Evolutionary conservation across 352 stramenopile genomes (phyloP).

Genomic region (Phytophthora tentaculata): DNA sequence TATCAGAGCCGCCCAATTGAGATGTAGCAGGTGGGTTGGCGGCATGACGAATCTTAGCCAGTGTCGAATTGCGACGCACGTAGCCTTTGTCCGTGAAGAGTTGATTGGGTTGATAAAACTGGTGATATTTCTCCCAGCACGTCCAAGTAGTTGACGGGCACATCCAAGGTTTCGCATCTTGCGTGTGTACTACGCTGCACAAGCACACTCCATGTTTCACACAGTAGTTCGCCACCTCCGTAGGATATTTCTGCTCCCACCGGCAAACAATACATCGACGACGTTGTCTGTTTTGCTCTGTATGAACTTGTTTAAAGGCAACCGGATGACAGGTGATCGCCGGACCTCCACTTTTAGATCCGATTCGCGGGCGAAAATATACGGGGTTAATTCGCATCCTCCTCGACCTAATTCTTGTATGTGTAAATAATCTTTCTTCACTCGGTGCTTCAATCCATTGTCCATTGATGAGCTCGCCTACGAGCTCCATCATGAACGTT

Average conservation of each 20-base stretch:
- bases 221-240: background rate
- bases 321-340: background rate
- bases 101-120: background rate
- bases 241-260: too few relatives aligned
- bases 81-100: background rate
- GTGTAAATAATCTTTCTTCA: constrained; percentile 1
- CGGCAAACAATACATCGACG: too few relatives aligned
- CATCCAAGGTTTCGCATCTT: background rate
- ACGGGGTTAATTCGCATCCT: background rate
- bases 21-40: too few relatives aligned
- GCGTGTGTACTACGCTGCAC: background rate
- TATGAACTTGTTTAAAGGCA: background rate
- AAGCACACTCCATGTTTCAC: background rate
- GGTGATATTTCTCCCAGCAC: background rate
- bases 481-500: background rate
- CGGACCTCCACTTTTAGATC: background rate
- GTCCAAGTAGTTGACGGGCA: background rate
- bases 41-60: background rate
- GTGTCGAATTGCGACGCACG: background rate
- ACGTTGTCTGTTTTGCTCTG: too few relatives aligned
- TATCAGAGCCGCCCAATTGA: too few relatives aligned
- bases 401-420: background rate
- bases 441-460: background rate
- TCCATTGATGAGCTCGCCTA: background rate
- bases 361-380: background rate